Evolutionary conservation across 345 rosid genomes (phyloP), one percentile per base, ranked within the genome.

Genomic region (Salix caprea): DNA sequence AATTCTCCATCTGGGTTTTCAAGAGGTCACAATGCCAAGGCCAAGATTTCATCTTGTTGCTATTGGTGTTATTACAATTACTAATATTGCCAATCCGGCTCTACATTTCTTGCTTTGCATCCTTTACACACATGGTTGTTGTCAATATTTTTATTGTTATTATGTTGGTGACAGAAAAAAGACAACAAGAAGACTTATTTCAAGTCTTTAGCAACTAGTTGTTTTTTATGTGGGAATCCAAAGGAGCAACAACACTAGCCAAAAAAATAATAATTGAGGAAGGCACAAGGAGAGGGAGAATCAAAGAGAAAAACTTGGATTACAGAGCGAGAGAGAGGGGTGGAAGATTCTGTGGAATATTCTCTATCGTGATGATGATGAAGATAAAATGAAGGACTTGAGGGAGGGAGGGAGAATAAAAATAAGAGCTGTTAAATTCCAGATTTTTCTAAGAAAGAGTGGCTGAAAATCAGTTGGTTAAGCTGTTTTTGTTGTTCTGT

Each of bases 111-210:
- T 65, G 40, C 42, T 84, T 83, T 26, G 85, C 80, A 73, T 87
- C 92, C 74, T 87, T 65, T 70, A 84, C 83, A 85, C 91, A 84
- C 91, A 90, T 89, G 85, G 28, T 76, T 62, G 24, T n/a, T 9
- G 46, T 23, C 23, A 69, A n/a, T 69, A 21, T 12, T 9, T 7
- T 76, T 56, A n/a, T 6, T 13, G 80, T 9, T 44, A 21, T 64
- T 56, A 37, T 28, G 36, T 19, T 40, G n/a, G 40, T 50, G 40
- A 34, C 50, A 67, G n/a, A 65, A 37, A 9, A 67, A 21, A 39
- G 48, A 9, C 12, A 66, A 39, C 30, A 32, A 77, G 28, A 30
- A 36, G 67, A 36, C 71, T 69, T 68, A 40, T 69, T 34, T 52
- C 7, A 34, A 16, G n/a, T 52, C 52, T 67, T 65, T 58, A 10